phyloP scores from a whole-genome alignment of 2,329 filamentous ascomycete species.

The Eurotiales sp. region DNA sequence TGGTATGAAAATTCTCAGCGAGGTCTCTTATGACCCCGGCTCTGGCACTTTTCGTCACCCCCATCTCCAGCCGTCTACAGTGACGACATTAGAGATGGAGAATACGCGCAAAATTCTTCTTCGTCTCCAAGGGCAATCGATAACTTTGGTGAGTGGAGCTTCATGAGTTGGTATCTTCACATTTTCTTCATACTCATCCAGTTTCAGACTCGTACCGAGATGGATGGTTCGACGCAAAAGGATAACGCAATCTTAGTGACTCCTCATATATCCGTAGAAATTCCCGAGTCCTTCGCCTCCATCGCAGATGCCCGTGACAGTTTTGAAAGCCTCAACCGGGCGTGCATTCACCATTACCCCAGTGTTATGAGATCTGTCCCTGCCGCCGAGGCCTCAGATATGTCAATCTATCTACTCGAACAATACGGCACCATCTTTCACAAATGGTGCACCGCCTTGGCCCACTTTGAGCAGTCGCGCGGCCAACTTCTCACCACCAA shows the following conservation, averaged over 20 bases:
- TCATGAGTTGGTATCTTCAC: neutral
- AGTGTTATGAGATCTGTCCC: neutral
- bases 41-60: slow-evolving; percentile 13
- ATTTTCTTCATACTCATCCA: neutral
- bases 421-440: slow-evolving; percentile 4
- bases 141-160: slow-evolving; percentile 1
- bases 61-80: slow-evolving; percentile 14
- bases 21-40: slow-evolving; percentile 13
- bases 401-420: slow-evolving; percentile 5
- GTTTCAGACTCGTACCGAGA: slow-evolving; percentile 8
- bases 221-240: neutral
- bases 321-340: slow-evolving; percentile 2
- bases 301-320: slow-evolving; percentile 8
- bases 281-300: neutral
- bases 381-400: neutral
- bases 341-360: slow-evolving; percentile 7
- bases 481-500: neutral
- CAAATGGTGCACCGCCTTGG: slow-evolving; percentile 6
- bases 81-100: slow-evolving; percentile 14
- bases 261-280: slow-evolving; percentile 1
- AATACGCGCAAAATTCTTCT: slow-evolving; percentile 4
- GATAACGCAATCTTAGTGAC: neutral
- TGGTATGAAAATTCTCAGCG: slow-evolving; percentile 20
- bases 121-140: slow-evolving; percentile 7
- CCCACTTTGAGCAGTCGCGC: slow-evolving; percentile 2